phyloP scores from a whole-genome alignment of 1,284 basidiomycete species.

The Ganoderma sinense region DNA sequence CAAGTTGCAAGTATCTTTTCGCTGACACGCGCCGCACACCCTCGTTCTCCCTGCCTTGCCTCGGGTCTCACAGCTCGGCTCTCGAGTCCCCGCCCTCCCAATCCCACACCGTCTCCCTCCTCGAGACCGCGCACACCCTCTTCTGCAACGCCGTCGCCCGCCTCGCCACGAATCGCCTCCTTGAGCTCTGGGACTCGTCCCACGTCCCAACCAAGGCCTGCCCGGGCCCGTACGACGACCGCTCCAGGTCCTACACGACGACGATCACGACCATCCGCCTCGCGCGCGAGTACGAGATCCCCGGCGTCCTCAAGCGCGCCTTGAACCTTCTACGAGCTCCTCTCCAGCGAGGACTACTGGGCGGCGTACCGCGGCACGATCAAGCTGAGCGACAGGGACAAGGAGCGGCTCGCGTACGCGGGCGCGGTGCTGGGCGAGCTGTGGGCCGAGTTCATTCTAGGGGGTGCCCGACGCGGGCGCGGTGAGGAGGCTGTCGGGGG shows the following conservation, averaged over 20 bases:
- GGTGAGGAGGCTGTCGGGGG: neutral
- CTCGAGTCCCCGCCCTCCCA: neutral
- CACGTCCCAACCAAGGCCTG: neutral
- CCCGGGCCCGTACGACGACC: neutral
- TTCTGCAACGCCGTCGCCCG: neutral
- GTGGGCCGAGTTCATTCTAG: neutral
- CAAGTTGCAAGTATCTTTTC: too few species aligned
- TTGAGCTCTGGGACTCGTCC: neutral
- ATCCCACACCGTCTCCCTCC: neutral
- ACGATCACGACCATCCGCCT: neutral
- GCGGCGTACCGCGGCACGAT: neutral
- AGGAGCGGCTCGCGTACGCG: neutral
- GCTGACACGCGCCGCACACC: too few species aligned
- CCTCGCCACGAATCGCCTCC: neutral
- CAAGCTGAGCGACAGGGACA: neutral
- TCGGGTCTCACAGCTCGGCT: neutral
- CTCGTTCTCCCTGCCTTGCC: too few species aligned
- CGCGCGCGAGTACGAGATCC: neutral
- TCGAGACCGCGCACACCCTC: neutral
- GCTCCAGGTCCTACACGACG: neutral
- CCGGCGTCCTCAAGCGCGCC: neutral
- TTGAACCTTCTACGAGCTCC: neutral
- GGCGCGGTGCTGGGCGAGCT: neutral
- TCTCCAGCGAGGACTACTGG: neutral
- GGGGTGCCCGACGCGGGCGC: neutral